These are phyloP conservation scores for Leccinum ponderosum DNA, from an alignment of 1,284 basidiomycete genomes.

Conservation along the genomic window DNA sequence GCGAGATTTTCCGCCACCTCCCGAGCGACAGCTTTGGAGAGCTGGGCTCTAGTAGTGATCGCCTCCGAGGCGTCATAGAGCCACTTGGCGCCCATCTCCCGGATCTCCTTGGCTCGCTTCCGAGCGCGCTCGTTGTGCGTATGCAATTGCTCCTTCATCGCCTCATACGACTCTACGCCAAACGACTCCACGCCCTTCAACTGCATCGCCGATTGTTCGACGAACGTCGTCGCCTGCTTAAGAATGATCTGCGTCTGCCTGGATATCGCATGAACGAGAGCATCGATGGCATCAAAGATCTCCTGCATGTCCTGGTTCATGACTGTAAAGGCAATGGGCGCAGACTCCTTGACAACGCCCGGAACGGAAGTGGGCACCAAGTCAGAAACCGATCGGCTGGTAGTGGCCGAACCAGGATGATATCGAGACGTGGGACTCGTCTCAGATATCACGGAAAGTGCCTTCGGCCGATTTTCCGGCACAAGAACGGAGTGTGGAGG, in stretches of 20 bases:
- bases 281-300: slow-evolving; percentile 61
- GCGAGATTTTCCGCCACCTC: slow-evolving; percentile 30
- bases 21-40: slow-evolving; percentile 50
- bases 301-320: slow-evolving; percentile 55
- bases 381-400: slow-evolving; percentile 33
- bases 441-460: slow-evolving; percentile 29
- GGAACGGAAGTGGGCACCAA: slow-evolving; percentile 29
- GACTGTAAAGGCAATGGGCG: slow-evolving; percentile 42
- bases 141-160: slow-evolving; percentile 42
- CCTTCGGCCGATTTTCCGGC: slow-evolving; percentile 31
- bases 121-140: slow-evolving; percentile 57
- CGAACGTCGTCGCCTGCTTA: slow-evolving; percentile 43
- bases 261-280: slow-evolving; percentile 50
- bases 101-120: slow-evolving; percentile 55
- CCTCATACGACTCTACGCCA: slow-evolving; percentile 24
- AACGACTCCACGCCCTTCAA: slow-evolving; percentile 23
- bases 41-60: slow-evolving; percentile 38
- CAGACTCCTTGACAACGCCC: slow-evolving; percentile 47
- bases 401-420: slow-evolving; percentile 8
- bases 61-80: slow-evolving; percentile 41
- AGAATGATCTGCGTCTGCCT: slow-evolving; percentile 37
- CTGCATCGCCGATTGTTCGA: slow-evolving; percentile 49
- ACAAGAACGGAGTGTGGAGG: slow-evolving; percentile 35
- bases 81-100: slow-evolving; percentile 44
- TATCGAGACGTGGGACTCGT: slow-evolving; percentile 11